These are phyloP conservation scores for Phytophthora brassicae DNA, from an alignment of 352 stramenopile genomes.

Conservation along the genomic window DNA sequence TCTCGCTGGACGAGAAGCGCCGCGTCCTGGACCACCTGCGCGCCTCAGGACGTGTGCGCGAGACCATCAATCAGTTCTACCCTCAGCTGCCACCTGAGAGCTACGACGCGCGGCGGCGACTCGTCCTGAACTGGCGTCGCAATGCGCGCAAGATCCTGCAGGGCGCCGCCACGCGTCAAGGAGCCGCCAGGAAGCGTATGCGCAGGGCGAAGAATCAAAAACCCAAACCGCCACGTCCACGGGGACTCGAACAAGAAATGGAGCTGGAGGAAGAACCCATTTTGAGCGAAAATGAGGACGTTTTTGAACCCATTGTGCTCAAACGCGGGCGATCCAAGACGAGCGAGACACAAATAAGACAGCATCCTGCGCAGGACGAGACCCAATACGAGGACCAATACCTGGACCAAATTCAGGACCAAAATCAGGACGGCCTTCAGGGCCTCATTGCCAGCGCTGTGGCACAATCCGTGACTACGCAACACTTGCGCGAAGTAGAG, in stretches of 20 bases:
- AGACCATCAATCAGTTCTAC: slow-evolving; percentile 27
- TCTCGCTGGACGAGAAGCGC: slow-evolving; percentile 32
- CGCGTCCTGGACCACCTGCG: slow-evolving; percentile 28
- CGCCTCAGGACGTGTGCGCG: slow-evolving; percentile 8
- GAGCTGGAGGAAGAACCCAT: slow-evolving; percentile 1
- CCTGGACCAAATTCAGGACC: neutral
- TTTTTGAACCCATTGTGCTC: slow-evolving; percentile 11
- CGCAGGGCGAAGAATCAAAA: slow-evolving; percentile 6
- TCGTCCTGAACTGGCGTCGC: slow-evolving; percentile 22
- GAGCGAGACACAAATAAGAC: neutral
- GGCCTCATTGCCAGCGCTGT: slow-evolving; percentile 14
- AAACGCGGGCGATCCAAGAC: neutral
- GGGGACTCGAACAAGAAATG: slow-evolving; percentile 8
- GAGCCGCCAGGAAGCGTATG: slow-evolving; percentile 10
- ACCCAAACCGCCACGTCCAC: slow-evolving; percentile 5
- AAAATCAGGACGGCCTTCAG: slow-evolving; percentile 16
- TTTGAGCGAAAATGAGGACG: slow-evolving; percentile 7
- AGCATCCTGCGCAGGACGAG: neutral
- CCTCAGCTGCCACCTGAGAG: slow-evolving; percentile 16
- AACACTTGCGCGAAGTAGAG: slow-evolving; percentile 4
- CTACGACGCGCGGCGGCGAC: slow-evolving; percentile 21
- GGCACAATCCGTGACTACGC: slow-evolving; percentile 7
- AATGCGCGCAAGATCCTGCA: slow-evolving; percentile 19
- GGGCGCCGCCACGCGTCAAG: slow-evolving; percentile 20
- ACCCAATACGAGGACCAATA: too few species aligned